These are phyloP conservation scores for Rhodomyrtus psidioides DNA, from an alignment of 441 rosid species.

Conservation along the genomic window DNA sequence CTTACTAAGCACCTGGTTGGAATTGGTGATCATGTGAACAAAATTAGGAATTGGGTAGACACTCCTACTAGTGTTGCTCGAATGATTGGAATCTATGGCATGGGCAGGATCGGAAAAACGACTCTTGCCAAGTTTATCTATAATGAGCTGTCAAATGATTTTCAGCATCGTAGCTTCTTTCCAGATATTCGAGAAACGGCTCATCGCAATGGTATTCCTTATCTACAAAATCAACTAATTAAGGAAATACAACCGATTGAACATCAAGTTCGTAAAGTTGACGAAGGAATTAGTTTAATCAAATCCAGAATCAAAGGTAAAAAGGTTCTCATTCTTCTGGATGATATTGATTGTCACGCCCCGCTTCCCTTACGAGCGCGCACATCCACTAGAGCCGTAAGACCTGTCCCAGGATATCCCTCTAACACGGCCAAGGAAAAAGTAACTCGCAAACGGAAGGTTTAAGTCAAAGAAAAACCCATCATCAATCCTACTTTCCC, in stretches of 20 bases:
- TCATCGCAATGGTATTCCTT: not conserved
- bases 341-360: too few relatives aligned
- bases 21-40: not conserved
- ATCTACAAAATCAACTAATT: not conserved
- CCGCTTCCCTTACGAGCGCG: too few relatives aligned
- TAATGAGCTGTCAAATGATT: not conserved
- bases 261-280: not conserved
- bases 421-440: too few relatives aligned
- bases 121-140: not conserved
- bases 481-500: too few relatives aligned
- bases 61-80: not conserved
- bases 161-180: not conserved
- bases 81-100: not conserved
- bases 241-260: not conserved
- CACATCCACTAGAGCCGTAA: too few relatives aligned
- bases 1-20: not conserved
- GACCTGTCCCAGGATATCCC: too few relatives aligned
- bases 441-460: too few relatives aligned
- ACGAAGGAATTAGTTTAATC: not conserved
- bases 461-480: too few relatives aligned
- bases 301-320: not conserved
- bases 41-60: not conserved
- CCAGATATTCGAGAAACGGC: not conserved
- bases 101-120: not conserved
- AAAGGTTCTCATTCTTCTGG: not conserved